Conservation (phyloP, 352 stramenopile genomes). For the Halophytophthora batemanensis region DNA sequence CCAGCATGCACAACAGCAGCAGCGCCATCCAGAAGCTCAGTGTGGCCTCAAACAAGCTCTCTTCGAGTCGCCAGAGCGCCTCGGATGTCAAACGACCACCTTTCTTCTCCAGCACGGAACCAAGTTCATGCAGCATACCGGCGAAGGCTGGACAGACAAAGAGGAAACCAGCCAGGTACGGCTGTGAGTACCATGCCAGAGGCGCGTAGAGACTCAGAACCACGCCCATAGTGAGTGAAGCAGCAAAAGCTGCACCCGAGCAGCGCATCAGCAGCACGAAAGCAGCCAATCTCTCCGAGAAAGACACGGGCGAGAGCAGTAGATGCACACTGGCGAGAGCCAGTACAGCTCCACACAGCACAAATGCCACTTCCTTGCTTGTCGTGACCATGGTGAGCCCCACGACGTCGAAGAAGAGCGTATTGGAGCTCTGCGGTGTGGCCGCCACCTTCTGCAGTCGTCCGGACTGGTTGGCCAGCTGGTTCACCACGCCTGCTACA, state of each 20-base stretch:
- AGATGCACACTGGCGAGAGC: slow-evolving; percentile 41
- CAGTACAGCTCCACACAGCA: slow-evolving; percentile 40
- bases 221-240: slow-evolving; percentile 36
- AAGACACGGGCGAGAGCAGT: slow-evolving; percentile 39
- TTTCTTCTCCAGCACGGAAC: slow-evolving; percentile 31
- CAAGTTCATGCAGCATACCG: slow-evolving; percentile 53
- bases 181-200: slow-evolving; percentile 66
- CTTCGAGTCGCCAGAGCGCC: slow-evolving; percentile 49
- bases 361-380: slow-evolving; percentile 38
- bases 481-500: slow-evolving; percentile 51
- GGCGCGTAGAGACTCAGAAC: slow-evolving; percentile 65
- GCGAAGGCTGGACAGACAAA: slow-evolving; percentile 48
- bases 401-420: slow-evolving; percentile 73
- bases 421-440: slow-evolving; percentile 58
- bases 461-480: slow-evolving; percentile 37
- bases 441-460: slow-evolving; percentile 53
- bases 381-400: slow-evolving; percentile 63
- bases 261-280: slow-evolving; percentile 41
- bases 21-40: slow-evolving; percentile 40
- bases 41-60: slow-evolving; percentile 63
- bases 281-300: slow-evolving; percentile 31
- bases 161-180: slow-evolving; percentile 38
- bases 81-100: slow-evolving; percentile 12
- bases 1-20: slow-evolving; percentile 34
- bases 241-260: slow-evolving; percentile 26